A percentile compares a stretch with the other conserved stretches of the same genome.
These are phyloP conservation scores for Globisporangium cylindrosporum DNA, from an alignment of 352 stramenopile species.

Conservation along the genomic window DNA sequence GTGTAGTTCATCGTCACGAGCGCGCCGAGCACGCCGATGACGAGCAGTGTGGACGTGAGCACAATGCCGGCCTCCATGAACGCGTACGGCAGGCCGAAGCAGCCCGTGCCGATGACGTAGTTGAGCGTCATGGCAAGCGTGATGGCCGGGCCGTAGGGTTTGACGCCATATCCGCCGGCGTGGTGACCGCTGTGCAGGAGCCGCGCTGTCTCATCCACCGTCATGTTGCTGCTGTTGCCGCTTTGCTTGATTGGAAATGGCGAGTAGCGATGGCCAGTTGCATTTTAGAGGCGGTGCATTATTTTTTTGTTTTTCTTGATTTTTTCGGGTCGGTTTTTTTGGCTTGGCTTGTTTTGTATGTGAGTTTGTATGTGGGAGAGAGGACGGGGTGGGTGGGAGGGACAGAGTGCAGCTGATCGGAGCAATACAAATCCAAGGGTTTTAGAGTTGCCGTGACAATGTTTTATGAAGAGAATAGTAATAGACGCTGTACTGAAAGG, in stretches of 20 bases:
- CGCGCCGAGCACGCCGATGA: slow-evolving; percentile 58
- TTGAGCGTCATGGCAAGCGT: slow-evolving; percentile 84
- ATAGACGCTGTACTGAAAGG: neutral
- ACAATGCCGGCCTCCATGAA: slow-evolving; percentile 72
- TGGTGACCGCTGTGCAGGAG: slow-evolving; percentile 23
- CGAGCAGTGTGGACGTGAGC: slow-evolving; percentile 57
- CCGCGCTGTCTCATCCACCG: slow-evolving; percentile 24
- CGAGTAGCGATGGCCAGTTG: neutral
- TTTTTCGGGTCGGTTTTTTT: neutral
- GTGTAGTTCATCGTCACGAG: slow-evolving; percentile 89
- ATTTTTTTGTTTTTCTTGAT: neutral
- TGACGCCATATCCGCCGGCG: slow-evolving; percentile 33
- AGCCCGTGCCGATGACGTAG: slow-evolving; percentile 85
- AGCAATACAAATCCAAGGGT: neutral
- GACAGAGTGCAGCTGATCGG: neutral
- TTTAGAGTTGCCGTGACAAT: neutral
- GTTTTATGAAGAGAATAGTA: neutral
- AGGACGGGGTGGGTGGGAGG: neutral
- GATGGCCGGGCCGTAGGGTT: slow-evolving; percentile 65
- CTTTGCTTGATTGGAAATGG: neutral
- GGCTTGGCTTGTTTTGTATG: neutral
- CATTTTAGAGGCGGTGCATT: neutral
- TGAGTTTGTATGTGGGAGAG: slow-evolving; percentile 12
- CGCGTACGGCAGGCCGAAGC: slow-evolving; percentile 78
- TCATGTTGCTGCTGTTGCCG: slow-evolving; percentile 5